These are phyloP conservation scores for Psilocybe cyanescens DNA, from an alignment of 768 basidiomycete genomes.

Conservation along the genomic window DNA sequence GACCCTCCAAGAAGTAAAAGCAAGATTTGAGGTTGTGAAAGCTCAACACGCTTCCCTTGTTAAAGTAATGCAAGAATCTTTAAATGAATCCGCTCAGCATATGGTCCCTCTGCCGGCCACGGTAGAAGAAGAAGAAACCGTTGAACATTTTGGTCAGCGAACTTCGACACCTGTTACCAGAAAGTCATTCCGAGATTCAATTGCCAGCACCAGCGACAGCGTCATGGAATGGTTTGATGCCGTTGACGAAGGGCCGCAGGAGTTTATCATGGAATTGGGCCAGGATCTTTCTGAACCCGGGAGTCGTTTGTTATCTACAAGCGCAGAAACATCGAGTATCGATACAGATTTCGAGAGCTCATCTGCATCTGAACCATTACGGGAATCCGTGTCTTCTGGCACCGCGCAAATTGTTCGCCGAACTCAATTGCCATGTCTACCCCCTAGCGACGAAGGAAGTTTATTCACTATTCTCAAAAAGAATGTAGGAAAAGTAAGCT, in stretches of 20 bases:
- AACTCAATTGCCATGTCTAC: constrained; percentile 60
- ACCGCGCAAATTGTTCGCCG: constrained; percentile 46
- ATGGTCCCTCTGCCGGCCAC: constrained; percentile 45
- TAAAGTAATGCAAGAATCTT: constrained; percentile 41
- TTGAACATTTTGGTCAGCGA: constrained; percentile 6
- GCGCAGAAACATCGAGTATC: constrained; percentile 51
- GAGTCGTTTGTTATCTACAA: constrained; percentile 43
- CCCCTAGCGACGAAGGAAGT: constrained; percentile 78
- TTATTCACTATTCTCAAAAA: constrained; percentile 84
- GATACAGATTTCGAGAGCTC: constrained; percentile 53
- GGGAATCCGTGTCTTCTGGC: constrained; percentile 17
- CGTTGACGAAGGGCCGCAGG: constrained; percentile 68
- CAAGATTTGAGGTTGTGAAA: constrained; percentile 57
- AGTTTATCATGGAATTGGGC: constrained; percentile 62
- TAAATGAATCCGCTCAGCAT: constrained; percentile 29
- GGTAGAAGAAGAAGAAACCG: constrained; percentile 48
- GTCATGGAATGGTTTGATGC: constrained; percentile 81
- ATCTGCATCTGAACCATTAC: constrained; percentile 4
- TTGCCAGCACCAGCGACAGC: constrained; percentile 55
- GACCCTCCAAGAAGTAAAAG: constrained; percentile 46
- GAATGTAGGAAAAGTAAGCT: constrained; percentile 80
- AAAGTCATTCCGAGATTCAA: constrained; percentile 47
- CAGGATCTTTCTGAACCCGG: constrained; percentile 40
- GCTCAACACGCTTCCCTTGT: constrained; percentile 58
- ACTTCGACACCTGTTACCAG: constrained; percentile 30